Evolutionary conservation across 192 early-diverging fungal species (phyloP).

Genomic region (Coemansia sp.): DNA sequence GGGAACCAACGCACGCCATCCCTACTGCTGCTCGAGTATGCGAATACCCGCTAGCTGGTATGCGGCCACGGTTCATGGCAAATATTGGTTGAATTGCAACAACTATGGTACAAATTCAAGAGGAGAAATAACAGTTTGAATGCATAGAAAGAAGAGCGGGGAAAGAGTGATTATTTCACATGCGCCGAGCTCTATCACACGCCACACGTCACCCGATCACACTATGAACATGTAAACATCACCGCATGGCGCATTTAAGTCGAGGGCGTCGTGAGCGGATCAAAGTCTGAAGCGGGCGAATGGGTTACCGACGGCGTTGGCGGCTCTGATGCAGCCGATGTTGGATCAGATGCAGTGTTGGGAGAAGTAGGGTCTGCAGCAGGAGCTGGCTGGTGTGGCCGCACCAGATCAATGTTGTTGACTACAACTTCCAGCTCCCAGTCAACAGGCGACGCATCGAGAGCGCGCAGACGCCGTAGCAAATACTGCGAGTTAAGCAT

Average conservation of each 20-base stretch:
- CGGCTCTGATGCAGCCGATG: not conserved
- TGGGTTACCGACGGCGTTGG: not conserved
- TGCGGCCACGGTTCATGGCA: not conserved
- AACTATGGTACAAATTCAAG: not conserved
- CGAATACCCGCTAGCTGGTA: not conserved
- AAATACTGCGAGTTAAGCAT: slow-evolving; percentile 77
- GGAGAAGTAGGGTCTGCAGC: not conserved
- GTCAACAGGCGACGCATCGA: slow-evolving; percentile 72
- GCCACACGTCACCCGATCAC: too few species aligned
- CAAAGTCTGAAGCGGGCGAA: not conserved
- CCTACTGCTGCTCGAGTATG: not conserved
- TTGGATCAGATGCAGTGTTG: not conserved
- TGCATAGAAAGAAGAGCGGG: not conserved
- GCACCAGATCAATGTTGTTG: slow-evolving; percentile 74
- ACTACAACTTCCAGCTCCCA: slow-evolving; percentile 73
- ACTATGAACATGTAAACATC: not conserved
- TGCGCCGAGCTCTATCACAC: not conserved
- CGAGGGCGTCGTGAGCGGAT: not conserved
- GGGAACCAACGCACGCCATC: not conserved
- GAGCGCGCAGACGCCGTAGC: slow-evolving; percentile 61
- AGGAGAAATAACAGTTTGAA: not conserved
- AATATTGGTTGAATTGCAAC: not conserved
- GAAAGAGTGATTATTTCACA: not conserved
- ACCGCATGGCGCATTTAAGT: not conserved
- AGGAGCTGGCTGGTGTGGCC: slow-evolving; percentile 34